These are phyloP conservation scores for Zygoascus tannicola DNA, from an alignment of 805 yeast species.

Conservation along the genomic window DNA sequence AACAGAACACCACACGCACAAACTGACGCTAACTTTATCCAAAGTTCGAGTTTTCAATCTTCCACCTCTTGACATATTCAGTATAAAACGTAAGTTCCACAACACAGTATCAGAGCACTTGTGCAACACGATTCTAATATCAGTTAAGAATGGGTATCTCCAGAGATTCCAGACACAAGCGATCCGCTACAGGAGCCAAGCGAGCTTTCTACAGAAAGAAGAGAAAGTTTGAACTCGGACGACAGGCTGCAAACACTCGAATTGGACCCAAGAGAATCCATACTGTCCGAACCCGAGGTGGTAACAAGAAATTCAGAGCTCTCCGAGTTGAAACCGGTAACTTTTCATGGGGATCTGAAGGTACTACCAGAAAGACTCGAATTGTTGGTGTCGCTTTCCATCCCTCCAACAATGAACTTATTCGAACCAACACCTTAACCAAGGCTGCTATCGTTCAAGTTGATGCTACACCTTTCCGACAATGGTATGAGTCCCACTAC, in stretches of 20 bases:
- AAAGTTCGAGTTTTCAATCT: too few relatives aligned
- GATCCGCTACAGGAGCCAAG: conserved; percentile 99
- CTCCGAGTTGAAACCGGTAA: conserved; percentile 95
- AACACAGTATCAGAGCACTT: too few relatives aligned
- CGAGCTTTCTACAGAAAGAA: conserved; percentile 99
- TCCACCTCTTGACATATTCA: too few relatives aligned
- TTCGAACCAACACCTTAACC: conserved; percentile 99
- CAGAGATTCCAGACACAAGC: conserved; percentile 99
- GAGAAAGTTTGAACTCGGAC: conserved; percentile 99
- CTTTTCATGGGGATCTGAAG: conserved; percentile 99
- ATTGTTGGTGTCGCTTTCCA: conserved; percentile 96
- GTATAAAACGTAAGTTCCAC: too few relatives aligned
- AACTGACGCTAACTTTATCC: too few relatives aligned
- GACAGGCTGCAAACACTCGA: conserved; percentile 99
- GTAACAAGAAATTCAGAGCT: conserved; percentile 99
- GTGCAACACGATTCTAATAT: too few relatives aligned
- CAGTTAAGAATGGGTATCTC: conserved; percentile 99
- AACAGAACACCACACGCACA: too few relatives aligned
- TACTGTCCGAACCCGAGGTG: conserved; percentile 99
- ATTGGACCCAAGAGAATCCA: conserved; percentile 98
- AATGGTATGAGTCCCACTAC: conserved; percentile 98
- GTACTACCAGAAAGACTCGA: conserved; percentile 98
- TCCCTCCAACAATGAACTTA: conserved; percentile 99
- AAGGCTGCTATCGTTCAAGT: conserved; percentile 98
- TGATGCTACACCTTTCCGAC: conserved; percentile 99